phyloP scores from a whole-genome alignment of 1,284 basidiomycete species.

The Heimioporus punctisporus region DNA sequence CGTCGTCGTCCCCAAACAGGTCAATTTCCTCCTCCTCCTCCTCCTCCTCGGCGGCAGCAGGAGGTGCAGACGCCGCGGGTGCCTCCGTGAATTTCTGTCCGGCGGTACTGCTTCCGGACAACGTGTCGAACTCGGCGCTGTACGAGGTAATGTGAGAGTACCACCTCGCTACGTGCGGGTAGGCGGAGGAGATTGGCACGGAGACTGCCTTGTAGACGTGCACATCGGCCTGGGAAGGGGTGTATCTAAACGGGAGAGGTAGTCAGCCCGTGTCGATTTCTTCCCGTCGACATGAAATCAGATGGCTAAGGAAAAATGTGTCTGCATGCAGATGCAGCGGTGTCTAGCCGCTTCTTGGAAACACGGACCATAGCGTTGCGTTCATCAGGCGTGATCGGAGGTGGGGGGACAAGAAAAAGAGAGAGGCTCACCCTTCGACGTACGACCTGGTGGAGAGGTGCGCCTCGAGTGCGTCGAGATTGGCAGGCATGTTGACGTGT shows the following conservation, averaged over 20 bases:
- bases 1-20: conserved; percentile 93
- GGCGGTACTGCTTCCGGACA: conserved; percentile 86
- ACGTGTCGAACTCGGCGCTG: conserved; percentile 73
- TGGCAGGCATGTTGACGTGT: conserved; percentile 60
- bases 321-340: conserved; percentile 86
- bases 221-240: conserved; percentile 97
- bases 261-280: conserved; percentile 10
- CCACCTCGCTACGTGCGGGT: conserved; percentile 91
- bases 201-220: conserved; percentile 85
- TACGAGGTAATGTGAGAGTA: conserved; percentile 95
- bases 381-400: conserved; percentile 64
- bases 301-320: conserved; percentile 82
- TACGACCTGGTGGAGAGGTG: conserved; percentile 89
- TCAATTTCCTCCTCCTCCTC: conserved; percentile 61
- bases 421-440: conserved; percentile 83
- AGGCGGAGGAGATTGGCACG: conserved; percentile 65
- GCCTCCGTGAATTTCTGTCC: conserved; percentile 72
- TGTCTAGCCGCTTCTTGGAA: conserved; percentile 99
- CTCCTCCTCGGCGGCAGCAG: conserved; percentile 81
- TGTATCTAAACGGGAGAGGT: conserved; percentile 62
- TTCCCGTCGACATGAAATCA: conserved; percentile 50
- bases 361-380: conserved; percentile 95
- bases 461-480: conserved; percentile 80
- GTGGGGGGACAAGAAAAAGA: conserved; percentile 21
- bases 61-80: conserved; percentile 44